Conservation (phyloP, 1,284 basidiomycete genomes). For the Fistulina hepatica region DNA sequence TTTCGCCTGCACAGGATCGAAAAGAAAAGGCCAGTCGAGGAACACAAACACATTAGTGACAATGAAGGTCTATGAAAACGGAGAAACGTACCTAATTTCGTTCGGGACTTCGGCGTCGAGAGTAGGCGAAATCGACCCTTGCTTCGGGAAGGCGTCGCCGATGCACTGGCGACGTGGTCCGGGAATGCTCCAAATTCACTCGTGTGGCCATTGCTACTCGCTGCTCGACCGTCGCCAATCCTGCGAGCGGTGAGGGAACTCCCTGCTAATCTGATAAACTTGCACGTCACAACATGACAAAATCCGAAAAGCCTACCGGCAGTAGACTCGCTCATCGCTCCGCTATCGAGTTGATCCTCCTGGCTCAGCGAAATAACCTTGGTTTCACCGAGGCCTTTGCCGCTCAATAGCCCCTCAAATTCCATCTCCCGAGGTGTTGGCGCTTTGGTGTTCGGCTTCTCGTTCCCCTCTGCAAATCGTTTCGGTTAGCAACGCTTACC, state of each 20-base stretch:
- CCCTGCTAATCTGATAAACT: too few relatives aligned
- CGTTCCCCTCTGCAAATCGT: neutral
- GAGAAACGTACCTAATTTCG: too few relatives aligned
- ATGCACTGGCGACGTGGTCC: neutral
- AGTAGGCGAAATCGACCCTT: constrained; percentile 24
- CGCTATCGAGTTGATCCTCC: constrained; percentile 14
- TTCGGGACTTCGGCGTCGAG: constrained; percentile 32
- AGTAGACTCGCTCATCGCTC: constrained; percentile 5
- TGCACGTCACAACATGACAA: too few relatives aligned
- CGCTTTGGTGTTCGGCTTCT: neutral
- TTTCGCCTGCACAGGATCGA: too few relatives aligned
- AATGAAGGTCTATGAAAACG: too few relatives aligned
- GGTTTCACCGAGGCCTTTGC: constrained; percentile 36
- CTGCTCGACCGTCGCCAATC: too few relatives aligned
- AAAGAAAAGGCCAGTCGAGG: too few relatives aligned
- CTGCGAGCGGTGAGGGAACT: too few relatives aligned
- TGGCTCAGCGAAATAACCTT: constrained; percentile 49
- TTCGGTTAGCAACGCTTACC: too few relatives aligned
- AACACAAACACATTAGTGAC: too few relatives aligned
- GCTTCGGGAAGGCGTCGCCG: constrained; percentile 24
- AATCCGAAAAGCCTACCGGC: too few relatives aligned
- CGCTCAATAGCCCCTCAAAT: constrained; percentile 66
- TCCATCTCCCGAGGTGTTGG: constrained; percentile 29
- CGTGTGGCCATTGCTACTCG: too few relatives aligned
- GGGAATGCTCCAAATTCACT: neutral